A percentile compares a stretch with the other conserved stretches of the same genome.
These are phyloP conservation scores for Gymnopilus dilepis DNA, from an alignment of 768 basidiomycete genomes.

Conservation along the genomic window DNA sequence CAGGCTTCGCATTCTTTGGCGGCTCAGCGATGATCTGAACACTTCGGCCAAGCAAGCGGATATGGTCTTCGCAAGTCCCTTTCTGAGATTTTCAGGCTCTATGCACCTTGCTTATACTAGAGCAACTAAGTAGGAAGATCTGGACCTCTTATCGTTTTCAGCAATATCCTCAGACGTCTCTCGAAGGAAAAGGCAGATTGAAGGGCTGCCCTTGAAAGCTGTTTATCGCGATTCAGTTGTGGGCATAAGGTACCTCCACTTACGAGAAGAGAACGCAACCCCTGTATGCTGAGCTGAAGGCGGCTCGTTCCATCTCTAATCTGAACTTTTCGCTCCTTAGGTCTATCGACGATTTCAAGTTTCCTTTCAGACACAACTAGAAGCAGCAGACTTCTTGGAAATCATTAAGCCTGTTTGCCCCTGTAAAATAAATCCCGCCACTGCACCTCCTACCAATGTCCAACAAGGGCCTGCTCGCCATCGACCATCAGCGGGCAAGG, in stretches of 20 bases:
- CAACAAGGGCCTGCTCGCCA: conserved; percentile 15
- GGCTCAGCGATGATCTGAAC: conserved; percentile 46
- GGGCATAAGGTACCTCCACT: conserved; percentile 76
- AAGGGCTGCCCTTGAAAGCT: conserved; percentile 77
- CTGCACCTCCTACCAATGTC: conserved; percentile 12
- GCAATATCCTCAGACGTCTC: conserved; percentile 39
- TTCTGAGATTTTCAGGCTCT: background rate
- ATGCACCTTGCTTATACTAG: conserved; percentile 3
- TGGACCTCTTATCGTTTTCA: conserved; percentile 76
- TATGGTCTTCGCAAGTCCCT: conserved; percentile 65
- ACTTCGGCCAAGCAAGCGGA: conserved; percentile 53
- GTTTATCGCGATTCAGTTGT: conserved; percentile 77
- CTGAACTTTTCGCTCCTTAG: conserved; percentile 38
- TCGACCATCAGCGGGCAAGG: conserved; percentile 1
- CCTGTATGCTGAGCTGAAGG: conserved; percentile 15
- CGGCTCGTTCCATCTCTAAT: background rate
- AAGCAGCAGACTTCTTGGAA: conserved; percentile 63
- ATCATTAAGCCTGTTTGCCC: conserved; percentile 73
- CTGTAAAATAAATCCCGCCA: conserved; percentile 62
- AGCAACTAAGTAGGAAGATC: conserved; percentile 61
- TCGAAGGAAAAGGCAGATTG: conserved; percentile 41
- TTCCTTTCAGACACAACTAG: conserved; percentile 56
- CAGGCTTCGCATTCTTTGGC: conserved; percentile 69
- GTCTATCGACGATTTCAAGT: conserved; percentile 79
- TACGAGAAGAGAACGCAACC: conserved; percentile 33